Conservation (phyloP, 352 stramenopile genomes). For the Pythium sukuiense region DNA sequence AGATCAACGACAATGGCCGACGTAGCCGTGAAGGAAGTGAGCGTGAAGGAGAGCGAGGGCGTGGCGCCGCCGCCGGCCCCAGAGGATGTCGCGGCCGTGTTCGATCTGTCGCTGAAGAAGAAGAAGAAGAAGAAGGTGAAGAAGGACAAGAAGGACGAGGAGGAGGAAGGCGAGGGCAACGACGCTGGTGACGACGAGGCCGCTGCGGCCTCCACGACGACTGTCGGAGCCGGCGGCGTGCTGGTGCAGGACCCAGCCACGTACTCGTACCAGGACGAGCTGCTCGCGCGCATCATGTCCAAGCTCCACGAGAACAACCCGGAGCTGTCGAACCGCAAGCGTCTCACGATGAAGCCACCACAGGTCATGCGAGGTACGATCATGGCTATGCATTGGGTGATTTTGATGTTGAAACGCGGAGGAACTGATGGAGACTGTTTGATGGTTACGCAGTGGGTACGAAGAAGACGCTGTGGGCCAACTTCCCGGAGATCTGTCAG, state of each 20-base stretch:
- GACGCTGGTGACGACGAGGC: slow-evolving; percentile 29
- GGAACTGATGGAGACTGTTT: not conserved
- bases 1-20: slow-evolving; percentile 47
- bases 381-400: not conserved
- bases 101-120: slow-evolving; percentile 91
- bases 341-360: slow-evolving; percentile 88
- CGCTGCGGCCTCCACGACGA: slow-evolving; percentile 36
- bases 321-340: slow-evolving; percentile 95
- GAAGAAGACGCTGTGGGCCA: slow-evolving; percentile 99
- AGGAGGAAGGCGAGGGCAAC: slow-evolving; percentile 35
- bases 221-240: slow-evolving; percentile 30
- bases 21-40: slow-evolving; percentile 43
- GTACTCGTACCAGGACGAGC: slow-evolving; percentile 95
- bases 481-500: slow-evolving; percentile 98
- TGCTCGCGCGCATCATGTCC: slow-evolving; percentile 93
- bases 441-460: slow-evolving; percentile 68
- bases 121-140: slow-evolving; percentile 92
- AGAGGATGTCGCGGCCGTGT: slow-evolving; percentile 87
- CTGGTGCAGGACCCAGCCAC: slow-evolving; percentile 87
- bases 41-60: slow-evolving; percentile 40
- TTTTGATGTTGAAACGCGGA: slow-evolving; percentile 10
- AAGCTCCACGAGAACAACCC: slow-evolving; percentile 97
- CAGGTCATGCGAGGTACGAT: slow-evolving; percentile 76
- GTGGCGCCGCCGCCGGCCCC: slow-evolving; percentile 54
- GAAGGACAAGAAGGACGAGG: slow-evolving; percentile 50